phyloP scores from a whole-genome alignment of 768 basidiomycete species.

The Gelatoporia subvermispora region DNA sequence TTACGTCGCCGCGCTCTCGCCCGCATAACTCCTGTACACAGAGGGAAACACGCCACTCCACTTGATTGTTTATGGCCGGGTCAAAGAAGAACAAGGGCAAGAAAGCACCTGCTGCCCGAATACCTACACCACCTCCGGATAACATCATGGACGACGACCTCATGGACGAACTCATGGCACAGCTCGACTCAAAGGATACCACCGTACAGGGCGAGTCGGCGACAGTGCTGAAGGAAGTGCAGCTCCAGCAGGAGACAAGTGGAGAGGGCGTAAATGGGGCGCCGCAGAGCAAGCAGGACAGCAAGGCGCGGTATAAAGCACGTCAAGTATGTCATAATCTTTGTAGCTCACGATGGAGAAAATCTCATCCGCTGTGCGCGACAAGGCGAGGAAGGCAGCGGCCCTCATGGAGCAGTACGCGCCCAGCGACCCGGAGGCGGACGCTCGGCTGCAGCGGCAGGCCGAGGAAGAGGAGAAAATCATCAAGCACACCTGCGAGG shows the following conservation, averaged over 20 bases:
- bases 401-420: conserved; percentile 49
- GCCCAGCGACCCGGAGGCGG: conserved; percentile 50
- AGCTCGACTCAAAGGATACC: conserved; percentile 63
- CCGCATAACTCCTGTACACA: no score
- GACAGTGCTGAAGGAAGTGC: conserved; percentile 43
- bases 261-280: conserved; percentile 11
- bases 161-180: conserved; percentile 70
- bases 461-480: conserved; percentile 62
- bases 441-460: conserved; percentile 57
- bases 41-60: no score
- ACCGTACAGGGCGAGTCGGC: conserved; percentile 46
- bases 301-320: conserved; percentile 61
- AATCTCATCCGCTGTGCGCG: background rate
- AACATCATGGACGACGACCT: conserved; percentile 54
- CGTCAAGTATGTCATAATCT: conserved; percentile 48
- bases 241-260: conserved; percentile 27
- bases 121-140: conserved; percentile 23
- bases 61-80: conserved; percentile 6
- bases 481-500: conserved; percentile 61
- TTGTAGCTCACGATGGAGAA: no score
- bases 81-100: conserved; percentile 51
- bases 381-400: conserved; percentile 69
- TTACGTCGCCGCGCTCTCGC: no score
- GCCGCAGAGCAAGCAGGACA: conserved; percentile 41
- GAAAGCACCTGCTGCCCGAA: conserved; percentile 29